Base-by-base conservation (phyloP, 108 stramenopile species). In the Discostella stelligeroides region DNA sequence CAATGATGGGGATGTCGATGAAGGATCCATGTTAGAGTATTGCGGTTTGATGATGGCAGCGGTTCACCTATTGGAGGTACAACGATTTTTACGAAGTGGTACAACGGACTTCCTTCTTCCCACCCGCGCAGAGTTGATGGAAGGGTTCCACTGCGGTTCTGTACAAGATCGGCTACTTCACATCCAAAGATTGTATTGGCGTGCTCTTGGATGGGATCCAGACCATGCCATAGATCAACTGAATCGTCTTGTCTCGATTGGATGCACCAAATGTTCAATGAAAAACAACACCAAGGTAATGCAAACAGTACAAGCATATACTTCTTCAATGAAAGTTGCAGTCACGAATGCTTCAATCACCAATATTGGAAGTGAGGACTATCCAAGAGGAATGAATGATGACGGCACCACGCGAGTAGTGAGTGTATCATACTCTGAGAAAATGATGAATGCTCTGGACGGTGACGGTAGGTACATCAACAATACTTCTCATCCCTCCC, bases 341-440 rank as follows among this genome's bases (percentile, higher is more conserved):
- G 56, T 75, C 8, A 76, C 70, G 24, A 66, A 80, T 27, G 84
- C 84, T 20, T 21, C 63, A 12, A 38, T 72, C 28, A 38, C 58
- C 17, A 48, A 17, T 42, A 39, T 27, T 37, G 21, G 30, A 17
- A 30, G 15, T 24, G 42, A 51, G 23, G 55, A 34, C 38, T 49
- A 60, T 23, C 51, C 77, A 10, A 76, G 68, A n/a, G 69, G 79
- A 47, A 23, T 54, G 4, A 57, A 65, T 13, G 73, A 85, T n/a
- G 88, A 87, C 46, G 90, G 90, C 3, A 80, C 71, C 20, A 91
- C 90, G 14, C 50, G 87, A 25, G 82, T 91, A 10, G 74, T 88
- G 15, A 80, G 73, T 47, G 90, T 91, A 15, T 73, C 81, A 12
- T 85, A 85, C 69, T 84, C 87, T 12, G 90, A 83, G 75, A 83